Evolutionary conservation across 208 protist species (phyloP).

Genomic region (Leishmania martiniquensis): DNA sequence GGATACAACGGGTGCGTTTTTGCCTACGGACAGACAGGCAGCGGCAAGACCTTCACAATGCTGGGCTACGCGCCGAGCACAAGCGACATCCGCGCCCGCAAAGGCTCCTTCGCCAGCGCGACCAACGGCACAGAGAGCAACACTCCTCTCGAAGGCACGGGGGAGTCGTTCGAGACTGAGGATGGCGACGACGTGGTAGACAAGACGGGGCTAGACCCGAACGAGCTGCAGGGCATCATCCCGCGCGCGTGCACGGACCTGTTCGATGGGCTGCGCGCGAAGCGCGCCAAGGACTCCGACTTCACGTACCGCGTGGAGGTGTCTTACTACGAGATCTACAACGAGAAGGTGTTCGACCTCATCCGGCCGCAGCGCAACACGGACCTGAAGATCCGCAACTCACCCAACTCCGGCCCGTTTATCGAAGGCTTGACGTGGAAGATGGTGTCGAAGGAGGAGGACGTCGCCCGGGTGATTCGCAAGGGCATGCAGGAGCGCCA

Average conservation of each 20-base stretch:
- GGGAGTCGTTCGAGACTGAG: slow-evolving; percentile 24
- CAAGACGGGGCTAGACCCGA: slow-evolving; percentile 60
- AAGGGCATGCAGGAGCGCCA: slow-evolving; percentile 82
- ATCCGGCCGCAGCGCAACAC: slow-evolving; percentile 40
- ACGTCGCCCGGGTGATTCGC: slow-evolving; percentile 67
- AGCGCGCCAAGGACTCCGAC: slow-evolving; percentile 59
- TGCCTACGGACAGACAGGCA: slow-evolving; percentile 91
- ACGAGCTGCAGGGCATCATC: slow-evolving; percentile 81
- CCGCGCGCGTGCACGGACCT: slow-evolving; percentile 72
- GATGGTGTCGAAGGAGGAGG: slow-evolving; percentile 59
- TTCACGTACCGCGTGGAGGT: slow-evolving; percentile 78
- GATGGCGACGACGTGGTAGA: slow-evolving; percentile 45
- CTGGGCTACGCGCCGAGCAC: slow-evolving; percentile 71
- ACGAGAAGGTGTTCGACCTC: slow-evolving; percentile 90
- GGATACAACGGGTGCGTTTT: slow-evolving; percentile 92
- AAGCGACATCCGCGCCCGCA: slow-evolving; percentile 26
- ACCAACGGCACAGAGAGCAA: neutral
- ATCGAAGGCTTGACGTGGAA: slow-evolving; percentile 75
- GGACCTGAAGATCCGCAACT: slow-evolving; percentile 78
- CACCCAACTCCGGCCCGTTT: slow-evolving; percentile 64
- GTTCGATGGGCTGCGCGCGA: slow-evolving; percentile 55
- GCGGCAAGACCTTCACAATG: slow-evolving; percentile 95
- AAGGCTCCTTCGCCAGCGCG: neutral
- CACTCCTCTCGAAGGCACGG: neutral
- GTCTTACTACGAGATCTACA: slow-evolving; percentile 93